A percentile compares a stretch with the other conserved stretches of the same genome.
These are phyloP conservation scores for Aspergillus pseudoterreus DNA, from an alignment of 2,329 filamentous ascomycete genomes.

Conservation along the genomic window DNA sequence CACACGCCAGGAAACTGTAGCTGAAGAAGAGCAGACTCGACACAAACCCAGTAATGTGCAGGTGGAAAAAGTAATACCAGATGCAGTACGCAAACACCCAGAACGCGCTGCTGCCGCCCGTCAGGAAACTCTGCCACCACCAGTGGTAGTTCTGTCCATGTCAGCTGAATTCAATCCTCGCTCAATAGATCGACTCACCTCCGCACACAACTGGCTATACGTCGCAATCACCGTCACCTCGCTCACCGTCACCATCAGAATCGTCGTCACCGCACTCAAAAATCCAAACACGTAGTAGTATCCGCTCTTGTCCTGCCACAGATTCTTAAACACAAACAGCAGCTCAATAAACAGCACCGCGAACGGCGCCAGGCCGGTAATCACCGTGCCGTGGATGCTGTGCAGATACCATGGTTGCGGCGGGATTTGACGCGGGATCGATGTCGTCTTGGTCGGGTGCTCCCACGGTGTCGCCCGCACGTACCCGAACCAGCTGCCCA, in stretches of 20 bases:
- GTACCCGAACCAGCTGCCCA: constrained; percentile 75
- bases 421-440: constrained; percentile 70
- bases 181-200: constrained; percentile 45
- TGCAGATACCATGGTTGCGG: constrained; percentile 71
- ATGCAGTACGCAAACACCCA: constrained; percentile 82
- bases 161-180: constrained; percentile 1
- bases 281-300: constrained; percentile 94
- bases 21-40: constrained; percentile 79
- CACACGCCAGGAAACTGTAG: constrained; percentile 78
- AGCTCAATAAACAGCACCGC: constrained; percentile 86
- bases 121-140: constrained; percentile 87
- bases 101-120: constrained; percentile 70
- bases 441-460: constrained; percentile 74
- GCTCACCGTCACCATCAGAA: constrained; percentile 71
- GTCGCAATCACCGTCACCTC: constrained; percentile 81
- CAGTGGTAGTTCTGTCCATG: constrained; percentile 68
- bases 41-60: constrained; percentile 77
- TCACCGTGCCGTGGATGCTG: constrained; percentile 59
- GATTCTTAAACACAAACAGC: constrained; percentile 78
- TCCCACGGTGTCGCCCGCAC: constrained; percentile 66
- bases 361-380: constrained; percentile 78
- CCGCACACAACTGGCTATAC: constrained; percentile 76
- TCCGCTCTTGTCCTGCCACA: constrained; percentile 87
- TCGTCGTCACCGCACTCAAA: constrained; percentile 67
- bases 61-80: constrained; percentile 78